Conservation (phyloP, 352 stramenopile species). For the Aphanomyces astaci region DNA sequence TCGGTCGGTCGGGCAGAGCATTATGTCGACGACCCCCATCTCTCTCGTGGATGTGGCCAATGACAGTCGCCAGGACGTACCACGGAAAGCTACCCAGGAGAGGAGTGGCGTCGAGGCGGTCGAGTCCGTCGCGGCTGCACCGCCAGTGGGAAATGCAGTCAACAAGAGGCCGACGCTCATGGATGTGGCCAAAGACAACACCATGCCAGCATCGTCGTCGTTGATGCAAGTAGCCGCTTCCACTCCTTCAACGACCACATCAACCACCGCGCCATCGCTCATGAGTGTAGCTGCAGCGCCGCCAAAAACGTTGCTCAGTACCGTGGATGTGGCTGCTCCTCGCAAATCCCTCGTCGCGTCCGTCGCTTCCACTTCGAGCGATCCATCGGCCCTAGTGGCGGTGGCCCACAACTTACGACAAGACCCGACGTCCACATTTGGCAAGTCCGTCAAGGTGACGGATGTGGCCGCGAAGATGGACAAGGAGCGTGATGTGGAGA, state of each 20-base stretch:
- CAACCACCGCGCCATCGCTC: background rate
- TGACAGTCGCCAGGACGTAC: background rate
- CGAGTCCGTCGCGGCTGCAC: background rate
- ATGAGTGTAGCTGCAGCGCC: background rate
- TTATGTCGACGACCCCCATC: background rate
- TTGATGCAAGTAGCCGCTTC: background rate
- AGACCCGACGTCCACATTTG: background rate
- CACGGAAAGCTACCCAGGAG: background rate
- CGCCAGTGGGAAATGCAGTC: background rate
- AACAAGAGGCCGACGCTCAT: constrained; percentile 30
- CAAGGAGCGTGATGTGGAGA: constrained; percentile 31
- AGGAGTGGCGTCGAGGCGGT: background rate
- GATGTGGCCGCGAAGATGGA: constrained; percentile 46
- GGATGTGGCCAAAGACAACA: constrained; percentile 41
- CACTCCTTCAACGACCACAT: background rate
- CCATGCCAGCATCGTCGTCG: background rate
- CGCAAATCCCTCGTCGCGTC: background rate
- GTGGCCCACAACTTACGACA: constrained; percentile 8
- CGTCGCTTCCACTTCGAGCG: background rate
- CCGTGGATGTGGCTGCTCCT: background rate
- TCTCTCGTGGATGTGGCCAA: constrained; percentile 15
- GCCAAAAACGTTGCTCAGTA: background rate
- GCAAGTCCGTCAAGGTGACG: constrained; percentile 26
- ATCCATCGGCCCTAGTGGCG: background rate
- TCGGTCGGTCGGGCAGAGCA: background rate